Evolutionary conservation across 192 early-diverging fungal genomes (phyloP), one percentile per base, ranked within the genome.

Genomic region (Martensiomyces pterosporus): DNA sequence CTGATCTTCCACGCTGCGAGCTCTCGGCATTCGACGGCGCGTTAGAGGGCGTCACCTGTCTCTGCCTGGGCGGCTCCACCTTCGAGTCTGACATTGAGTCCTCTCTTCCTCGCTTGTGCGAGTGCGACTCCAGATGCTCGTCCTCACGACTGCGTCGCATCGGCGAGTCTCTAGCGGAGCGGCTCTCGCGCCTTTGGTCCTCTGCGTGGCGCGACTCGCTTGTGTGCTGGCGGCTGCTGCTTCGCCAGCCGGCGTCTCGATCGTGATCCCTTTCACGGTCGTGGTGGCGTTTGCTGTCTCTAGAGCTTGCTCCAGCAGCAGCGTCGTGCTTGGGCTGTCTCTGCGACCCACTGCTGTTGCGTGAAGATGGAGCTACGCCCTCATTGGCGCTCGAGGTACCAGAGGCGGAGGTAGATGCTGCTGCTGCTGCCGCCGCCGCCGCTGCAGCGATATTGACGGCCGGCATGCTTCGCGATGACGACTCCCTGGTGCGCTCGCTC

Each of bases 151-250:
- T 43, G 14, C 33, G 47, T 8, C 32, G 60, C 17, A 38, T 47
- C 6, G 67, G 56, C 12, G 67, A 71, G 12, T 33, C 47, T 10
- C 60, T 55, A 19, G 39, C 5, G 15, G 57, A 52, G 16, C 57
- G 65, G 53, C 43, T 52, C 24, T 68, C 65, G 54, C 65, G 65
- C 12, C 51, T 42, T 13, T 22, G 38, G 17, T 25, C n/a, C 1
- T 64, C 60, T 1, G 34, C 42, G 38, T 22, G 43, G 4, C 24
- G 19, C 17, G 52, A 43, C 10, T 14, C 41, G n/a, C 34, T 46
- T 39, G 27, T 21, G 32, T 17, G 33, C 10, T 48, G 47, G 14
- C 50, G 61, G 5, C 48, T 60, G 14, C 37, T 26, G 12, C 48
- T 43, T 21, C 57, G 43, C 33, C 39, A 23, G n/a, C 59, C 25